Evolutionary conservation across 2,329 filamentous ascomycete species (phyloP), one percentile per base, ranked within the genome.

Genomic region (Aspergillus ibericus): DNA sequence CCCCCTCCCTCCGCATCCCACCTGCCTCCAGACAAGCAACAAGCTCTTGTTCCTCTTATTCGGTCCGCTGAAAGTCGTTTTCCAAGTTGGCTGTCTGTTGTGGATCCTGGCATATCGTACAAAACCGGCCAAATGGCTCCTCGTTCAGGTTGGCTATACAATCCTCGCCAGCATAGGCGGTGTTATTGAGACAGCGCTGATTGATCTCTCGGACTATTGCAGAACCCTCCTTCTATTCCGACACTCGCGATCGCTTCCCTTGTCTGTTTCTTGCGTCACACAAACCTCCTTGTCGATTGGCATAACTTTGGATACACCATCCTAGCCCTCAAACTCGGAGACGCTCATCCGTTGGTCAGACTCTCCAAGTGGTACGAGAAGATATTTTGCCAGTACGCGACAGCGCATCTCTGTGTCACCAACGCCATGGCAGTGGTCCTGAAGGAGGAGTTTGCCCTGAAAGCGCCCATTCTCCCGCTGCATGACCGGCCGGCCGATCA

Each of bases 281-380:
- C 91, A 38, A 85, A 85, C 57, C 83, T 99, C 4, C 82, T 98
- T 60, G 90, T 98, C 56, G 95, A 99, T 79, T 99, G 95, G 95
- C 95, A 99, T 80, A 99, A 99, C 77, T 98, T 97, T 75, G 95
- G 93, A 66, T 96, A 93, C 82, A 93, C 92, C 8, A 96, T 99
- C 67, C 85, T 99, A 3, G 90, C 83, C 1, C 75, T 89, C 50
- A 88, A 87, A 61, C 78, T 89, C 1, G 85, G 86, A 0, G 63
- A 77, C 1, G 75, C 71, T 5, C 91, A 96, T 70, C 89, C 88
- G 0, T 83, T 97, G n/a, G 92, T 97, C 8, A 82, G 78, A 27
- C 71, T 96, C 8, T 90, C 93, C 22, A 87, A 86, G 63, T 82
- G 82, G 70, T 97, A 97, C 70, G 95, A 99, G 76, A 83, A 81